Evolutionary conservation across 2,329 filamentous ascomycete genomes (phyloP).

Genomic region (Xylaria hypoxylon): DNA sequence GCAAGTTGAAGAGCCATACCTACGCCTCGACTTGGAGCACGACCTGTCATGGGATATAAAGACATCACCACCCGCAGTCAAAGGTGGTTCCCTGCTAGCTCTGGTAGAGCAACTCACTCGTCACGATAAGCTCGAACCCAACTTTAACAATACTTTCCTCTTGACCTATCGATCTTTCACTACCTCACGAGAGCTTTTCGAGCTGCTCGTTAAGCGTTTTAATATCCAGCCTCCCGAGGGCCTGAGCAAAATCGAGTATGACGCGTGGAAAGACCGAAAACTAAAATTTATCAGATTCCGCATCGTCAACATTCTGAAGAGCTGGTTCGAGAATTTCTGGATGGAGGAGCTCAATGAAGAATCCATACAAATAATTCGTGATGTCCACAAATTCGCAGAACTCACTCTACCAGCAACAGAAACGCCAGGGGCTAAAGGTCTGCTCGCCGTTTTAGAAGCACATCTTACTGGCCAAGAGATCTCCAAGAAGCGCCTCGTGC

Average conservation of each 20-base stretch:
- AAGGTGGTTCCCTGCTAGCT: constrained; percentile 88
- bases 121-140: constrained; percentile 94
- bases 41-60: constrained; percentile 94
- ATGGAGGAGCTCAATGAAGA: constrained; percentile 93
- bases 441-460: constrained; percentile 90
- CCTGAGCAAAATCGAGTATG: constrained; percentile 78
- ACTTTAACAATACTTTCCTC: constrained; percentile 97
- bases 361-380: constrained; percentile 84
- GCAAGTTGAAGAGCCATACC: constrained; percentile 80
- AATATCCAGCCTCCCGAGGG: constrained; percentile 91
- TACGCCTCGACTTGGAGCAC: constrained; percentile 86
- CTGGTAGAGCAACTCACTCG: constrained; percentile 95
- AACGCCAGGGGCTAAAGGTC: constrained; percentile 84
- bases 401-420: constrained; percentile 94
- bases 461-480: constrained; percentile 88
- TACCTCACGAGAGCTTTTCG: constrained; percentile 88
- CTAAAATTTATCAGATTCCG: constrained; percentile 96
- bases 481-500: constrained; percentile 84
- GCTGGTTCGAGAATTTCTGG: constrained; percentile 99
- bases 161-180: constrained; percentile 97
- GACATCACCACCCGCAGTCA: constrained; percentile 77
- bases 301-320: constrained; percentile 97
- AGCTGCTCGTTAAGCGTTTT: constrained; percentile 91
- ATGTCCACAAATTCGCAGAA: constrained; percentile 90
- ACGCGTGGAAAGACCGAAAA: constrained; percentile 91